A percentile compares a stretch with the other conserved stretches of the same genome.
phyloP scores from a whole-genome alignment of 768 basidiomycete species.

The Mrakia hoshinonis region DNA sequence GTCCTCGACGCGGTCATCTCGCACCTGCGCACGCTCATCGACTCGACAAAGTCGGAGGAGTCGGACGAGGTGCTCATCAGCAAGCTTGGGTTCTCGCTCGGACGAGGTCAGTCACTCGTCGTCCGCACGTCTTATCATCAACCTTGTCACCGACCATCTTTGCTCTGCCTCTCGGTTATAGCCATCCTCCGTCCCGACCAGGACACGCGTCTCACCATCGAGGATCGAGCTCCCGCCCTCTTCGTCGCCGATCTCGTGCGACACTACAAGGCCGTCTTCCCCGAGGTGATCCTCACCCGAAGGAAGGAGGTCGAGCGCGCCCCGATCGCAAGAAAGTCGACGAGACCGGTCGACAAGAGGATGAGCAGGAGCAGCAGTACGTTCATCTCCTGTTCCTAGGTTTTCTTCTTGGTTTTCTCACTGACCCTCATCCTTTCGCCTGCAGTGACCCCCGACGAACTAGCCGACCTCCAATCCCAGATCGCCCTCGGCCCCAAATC shows the following conservation, averaged over 20 bases:
- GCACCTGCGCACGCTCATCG: conserved; percentile 20
- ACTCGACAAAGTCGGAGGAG: conserved; percentile 17
- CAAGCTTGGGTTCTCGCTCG: conserved; percentile 25
- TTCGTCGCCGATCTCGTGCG: conserved; percentile 24
- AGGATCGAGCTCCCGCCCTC: conserved; percentile 22
- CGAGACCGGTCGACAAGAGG: conserved; percentile 19
- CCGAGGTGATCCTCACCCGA: conserved; percentile 16
- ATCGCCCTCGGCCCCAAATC: conserved; percentile 10
- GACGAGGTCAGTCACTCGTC: conserved; percentile 24
- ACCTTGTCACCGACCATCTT: neutral
- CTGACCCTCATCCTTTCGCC: neutral
- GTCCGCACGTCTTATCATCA: neutral
- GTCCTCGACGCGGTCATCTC: conserved; percentile 22
- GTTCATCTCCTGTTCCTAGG: neutral
- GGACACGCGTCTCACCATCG: conserved; percentile 25
- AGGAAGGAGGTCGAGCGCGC: conserved; percentile 22
- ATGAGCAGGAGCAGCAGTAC: conserved; percentile 14
- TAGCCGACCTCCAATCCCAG: conserved; percentile 14
- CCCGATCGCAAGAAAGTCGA: conserved; percentile 2
- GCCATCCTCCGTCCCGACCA: conserved; percentile 27
- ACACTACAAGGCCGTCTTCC: conserved; percentile 11
- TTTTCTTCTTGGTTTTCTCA: neutral
- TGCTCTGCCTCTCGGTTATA: neutral
- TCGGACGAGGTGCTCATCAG: conserved; percentile 19
- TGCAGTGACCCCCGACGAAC: conserved; percentile 24